A percentile compares a stretch with the other conserved stretches of the same genome.
Conservation (phyloP, 257 asterid genomes). For the Solanum pinnatisectum region DNA sequence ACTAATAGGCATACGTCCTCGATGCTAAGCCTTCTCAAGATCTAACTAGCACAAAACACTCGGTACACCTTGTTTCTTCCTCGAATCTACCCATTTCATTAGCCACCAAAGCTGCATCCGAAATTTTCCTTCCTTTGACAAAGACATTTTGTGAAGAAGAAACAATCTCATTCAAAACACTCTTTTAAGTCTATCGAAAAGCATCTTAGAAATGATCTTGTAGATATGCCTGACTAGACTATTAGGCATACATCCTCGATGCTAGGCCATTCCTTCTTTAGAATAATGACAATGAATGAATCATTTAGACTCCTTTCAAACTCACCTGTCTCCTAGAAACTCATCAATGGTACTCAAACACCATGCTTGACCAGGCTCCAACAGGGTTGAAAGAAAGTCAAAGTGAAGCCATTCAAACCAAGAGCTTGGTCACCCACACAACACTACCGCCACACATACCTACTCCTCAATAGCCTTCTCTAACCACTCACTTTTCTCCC, state of each 20-base stretch:
- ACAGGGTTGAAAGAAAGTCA: too few relatives aligned
- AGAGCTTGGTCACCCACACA: too few relatives aligned
- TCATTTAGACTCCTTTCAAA: neutral
- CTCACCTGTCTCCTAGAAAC: neutral
- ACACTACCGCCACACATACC: too few relatives aligned
- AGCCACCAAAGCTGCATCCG: neutral
- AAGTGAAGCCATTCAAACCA: too few relatives aligned
- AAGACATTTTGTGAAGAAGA: neutral
- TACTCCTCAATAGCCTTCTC: too few relatives aligned
- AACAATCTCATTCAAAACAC: neutral
- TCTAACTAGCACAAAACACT: neutral
- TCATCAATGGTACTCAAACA: too few relatives aligned
- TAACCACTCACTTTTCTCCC: too few relatives aligned
- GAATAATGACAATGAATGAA: neutral
- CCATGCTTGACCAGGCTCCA: too few relatives aligned
- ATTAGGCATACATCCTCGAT: neutral
- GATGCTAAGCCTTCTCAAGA: neutral
- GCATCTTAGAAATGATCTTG: too few relatives aligned
- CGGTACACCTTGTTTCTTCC: neutral
- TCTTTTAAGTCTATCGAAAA: too few relatives aligned
- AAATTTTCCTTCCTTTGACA: neutral
- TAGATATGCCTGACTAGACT: too few relatives aligned
- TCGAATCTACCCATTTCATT: neutral
- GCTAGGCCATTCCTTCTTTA: neutral
- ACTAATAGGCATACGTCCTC: neutral